A percentile compares a stretch with the other conserved stretches of the same genome.
These are phyloP conservation scores for Colletotrichum graminicola DNA, from an alignment of 2,329 filamentous ascomycete genomes.

Conservation along the genomic window DNA sequence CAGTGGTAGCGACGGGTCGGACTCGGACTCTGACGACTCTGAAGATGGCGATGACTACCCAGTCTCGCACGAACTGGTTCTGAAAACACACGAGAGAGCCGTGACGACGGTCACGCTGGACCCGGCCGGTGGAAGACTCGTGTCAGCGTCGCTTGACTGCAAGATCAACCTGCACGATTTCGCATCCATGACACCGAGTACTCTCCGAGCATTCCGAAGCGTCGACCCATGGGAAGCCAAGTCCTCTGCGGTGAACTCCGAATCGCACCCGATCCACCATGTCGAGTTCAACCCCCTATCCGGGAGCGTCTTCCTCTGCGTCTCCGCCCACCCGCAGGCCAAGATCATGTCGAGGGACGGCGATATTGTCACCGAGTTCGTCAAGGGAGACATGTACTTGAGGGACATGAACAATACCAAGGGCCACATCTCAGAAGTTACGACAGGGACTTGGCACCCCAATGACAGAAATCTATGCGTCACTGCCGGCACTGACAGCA, in stretches of 20 bases:
- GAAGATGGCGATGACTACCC: conserved; percentile 91
- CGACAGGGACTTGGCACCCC: conserved; percentile 91
- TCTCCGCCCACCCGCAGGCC: conserved; percentile 90
- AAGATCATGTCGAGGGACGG: conserved; percentile 92
- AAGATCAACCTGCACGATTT: conserved; percentile 95
- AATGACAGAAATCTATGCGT: conserved; percentile 86
- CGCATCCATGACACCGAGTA: conserved; percentile 93
- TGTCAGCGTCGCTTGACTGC: conserved; percentile 93
- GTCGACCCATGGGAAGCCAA: conserved; percentile 89
- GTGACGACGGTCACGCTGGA: conserved; percentile 89
- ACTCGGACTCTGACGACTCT: conserved; percentile 65
- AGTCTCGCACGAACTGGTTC: conserved; percentile 89
- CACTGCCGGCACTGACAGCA: conserved; percentile 95
- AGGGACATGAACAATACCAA: conserved; percentile 98
- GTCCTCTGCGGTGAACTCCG: conserved; percentile 73
- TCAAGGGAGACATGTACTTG: conserved; percentile 98
- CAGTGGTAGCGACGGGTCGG: conserved; percentile 61
- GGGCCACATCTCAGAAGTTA: conserved; percentile 93
- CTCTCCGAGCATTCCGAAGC: conserved; percentile 91
- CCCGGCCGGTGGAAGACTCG: conserved; percentile 83
- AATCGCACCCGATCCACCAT: conserved; percentile 90
- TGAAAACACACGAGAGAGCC: conserved; percentile 92
- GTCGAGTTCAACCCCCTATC: conserved; percentile 88
- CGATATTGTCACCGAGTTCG: conserved; percentile 85
- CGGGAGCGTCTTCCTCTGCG: conserved; percentile 84